Percentiles rank a stretch among this genome's conserved stretches.
phyloP scores from a whole-genome alignment of 2,329 filamentous ascomycete genomes.

The Atkinsonella hypoxylon region DNA sequence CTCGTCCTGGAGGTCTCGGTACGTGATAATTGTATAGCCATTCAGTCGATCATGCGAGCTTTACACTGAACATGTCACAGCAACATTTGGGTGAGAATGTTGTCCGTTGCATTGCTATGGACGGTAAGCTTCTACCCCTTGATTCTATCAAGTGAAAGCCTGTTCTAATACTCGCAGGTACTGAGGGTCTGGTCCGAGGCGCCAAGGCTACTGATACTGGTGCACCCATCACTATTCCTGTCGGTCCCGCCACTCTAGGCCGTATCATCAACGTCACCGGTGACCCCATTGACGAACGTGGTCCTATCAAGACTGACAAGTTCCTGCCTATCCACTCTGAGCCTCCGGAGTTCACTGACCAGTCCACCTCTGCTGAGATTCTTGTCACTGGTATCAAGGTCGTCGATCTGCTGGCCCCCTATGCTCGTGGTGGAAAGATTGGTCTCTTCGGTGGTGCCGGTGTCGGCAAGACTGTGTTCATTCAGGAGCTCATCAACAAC shows the following conservation, averaged over 20 bases:
- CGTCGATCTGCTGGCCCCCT: constrained; percentile 95
- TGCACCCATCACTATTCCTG: constrained; percentile 89
- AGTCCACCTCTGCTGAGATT: constrained; percentile 93
- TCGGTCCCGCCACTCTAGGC: constrained; percentile 84
- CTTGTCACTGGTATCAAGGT: constrained; percentile 99
- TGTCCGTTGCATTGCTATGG: constrained; percentile 99
- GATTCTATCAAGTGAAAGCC: neutral
- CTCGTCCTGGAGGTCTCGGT: constrained; percentile 93
- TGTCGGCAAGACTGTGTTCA: constrained; percentile 99
- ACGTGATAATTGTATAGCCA: constrained; percentile 27
- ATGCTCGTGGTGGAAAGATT: constrained; percentile 99
- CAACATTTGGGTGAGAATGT: constrained; percentile 99
- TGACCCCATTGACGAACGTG: constrained; percentile 99
- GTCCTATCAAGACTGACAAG: constrained; percentile 90
- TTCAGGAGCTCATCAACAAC: constrained; percentile 99
- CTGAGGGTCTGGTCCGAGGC: constrained; percentile 97
- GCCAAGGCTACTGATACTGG: constrained; percentile 77
- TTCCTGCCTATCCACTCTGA: constrained; percentile 86
- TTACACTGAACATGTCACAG: constrained; percentile 38
- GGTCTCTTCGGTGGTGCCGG: constrained; percentile 99
- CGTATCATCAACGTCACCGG: constrained; percentile 99
- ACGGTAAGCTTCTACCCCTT: constrained; percentile 53
- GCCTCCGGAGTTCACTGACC: constrained; percentile 81
- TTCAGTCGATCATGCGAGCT: constrained; percentile 5
- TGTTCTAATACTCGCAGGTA: constrained; percentile 49